Evolutionary conservation across 2,329 filamentous ascomycete genomes (phyloP).

Genomic region (Exophiala spinifera): DNA sequence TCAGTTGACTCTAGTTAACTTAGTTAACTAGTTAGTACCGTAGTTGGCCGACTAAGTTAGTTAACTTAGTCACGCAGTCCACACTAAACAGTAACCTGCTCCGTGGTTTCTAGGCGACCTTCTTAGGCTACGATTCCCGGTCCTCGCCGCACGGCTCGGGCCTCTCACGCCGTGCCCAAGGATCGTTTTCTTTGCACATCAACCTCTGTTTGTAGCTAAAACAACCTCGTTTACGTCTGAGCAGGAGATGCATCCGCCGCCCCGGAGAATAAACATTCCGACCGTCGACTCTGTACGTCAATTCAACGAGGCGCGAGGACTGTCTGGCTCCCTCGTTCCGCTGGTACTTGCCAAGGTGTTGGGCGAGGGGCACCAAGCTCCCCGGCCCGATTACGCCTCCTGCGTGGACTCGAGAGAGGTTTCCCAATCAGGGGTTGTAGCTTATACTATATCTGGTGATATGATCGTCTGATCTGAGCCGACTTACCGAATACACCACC

Average conservation of each 20-base stretch:
- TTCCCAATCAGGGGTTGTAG: not conserved
- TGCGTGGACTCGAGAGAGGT: not conserved
- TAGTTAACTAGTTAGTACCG: too few species aligned
- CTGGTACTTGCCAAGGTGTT: not conserved
- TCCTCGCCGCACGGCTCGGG: constrained; percentile 7
- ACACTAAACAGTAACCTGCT: not conserved
- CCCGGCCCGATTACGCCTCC: not conserved
- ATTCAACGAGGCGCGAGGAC: not conserved
- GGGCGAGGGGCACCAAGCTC: not conserved
- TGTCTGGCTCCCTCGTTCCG: too few species aligned
- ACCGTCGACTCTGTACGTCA: not conserved
- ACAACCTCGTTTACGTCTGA: not conserved
- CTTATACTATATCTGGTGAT: constrained; percentile 3
- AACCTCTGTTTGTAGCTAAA: not conserved
- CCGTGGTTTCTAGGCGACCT: not conserved
- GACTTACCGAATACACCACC: too few species aligned
- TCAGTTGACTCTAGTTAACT: too few species aligned
- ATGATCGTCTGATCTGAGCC: constrained; percentile 6
- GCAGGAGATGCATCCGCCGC: too few species aligned
- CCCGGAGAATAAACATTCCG: not conserved
- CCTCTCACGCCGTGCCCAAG: constrained; percentile 3
- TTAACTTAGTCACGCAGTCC: too few species aligned
- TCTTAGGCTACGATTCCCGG: not conserved
- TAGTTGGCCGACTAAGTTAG: too few species aligned
- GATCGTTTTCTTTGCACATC: not conserved